Conservation (phyloP, 2,329 filamentous ascomycete genomes). For the Alternaria longipes region DNA sequence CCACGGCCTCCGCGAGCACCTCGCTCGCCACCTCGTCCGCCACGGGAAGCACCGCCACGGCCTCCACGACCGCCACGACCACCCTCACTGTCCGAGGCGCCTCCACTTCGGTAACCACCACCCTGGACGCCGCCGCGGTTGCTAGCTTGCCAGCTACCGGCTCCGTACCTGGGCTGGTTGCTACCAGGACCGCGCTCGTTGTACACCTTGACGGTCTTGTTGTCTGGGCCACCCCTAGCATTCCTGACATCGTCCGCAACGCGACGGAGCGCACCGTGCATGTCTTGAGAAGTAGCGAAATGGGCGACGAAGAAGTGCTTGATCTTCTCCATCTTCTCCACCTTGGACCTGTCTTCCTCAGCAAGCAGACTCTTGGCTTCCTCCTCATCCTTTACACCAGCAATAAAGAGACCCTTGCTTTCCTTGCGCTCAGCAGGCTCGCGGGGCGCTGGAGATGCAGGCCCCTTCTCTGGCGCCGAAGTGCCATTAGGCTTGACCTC, state of each 20-base stretch:
- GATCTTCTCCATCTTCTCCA: slow-evolving; percentile 73
- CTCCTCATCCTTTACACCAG: slow-evolving; percentile 83
- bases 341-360: slow-evolving; percentile 83
- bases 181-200: slow-evolving; percentile 66
- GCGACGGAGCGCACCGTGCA: slow-evolving; percentile 78
- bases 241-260: slow-evolving; percentile 81
- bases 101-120: slow-evolving; percentile 85
- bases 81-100: slow-evolving; percentile 78
- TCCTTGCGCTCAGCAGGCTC: slow-evolving; percentile 67
- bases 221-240: slow-evolving; percentile 75
- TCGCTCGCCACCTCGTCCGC: slow-evolving; percentile 61
- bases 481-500: slow-evolving; percentile 62
- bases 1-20: slow-evolving; percentile 54
- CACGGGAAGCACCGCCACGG: slow-evolving; percentile 58
- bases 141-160: slow-evolving; percentile 70
- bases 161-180: slow-evolving; percentile 57
- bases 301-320: slow-evolving; percentile 85
- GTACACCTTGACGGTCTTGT: slow-evolving; percentile 85
- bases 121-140: slow-evolving; percentile 68
- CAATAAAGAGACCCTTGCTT: slow-evolving; percentile 88
- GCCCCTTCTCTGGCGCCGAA: slow-evolving; percentile 50
- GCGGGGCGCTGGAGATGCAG: slow-evolving; percentile 52
- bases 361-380: slow-evolving; percentile 83
- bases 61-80: slow-evolving; percentile 67
- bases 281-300: slow-evolving; percentile 81